phyloP scores from a whole-genome alignment of 2,329 filamentous ascomycete species.

The Phaeosphaeriaceae sp. region DNA sequence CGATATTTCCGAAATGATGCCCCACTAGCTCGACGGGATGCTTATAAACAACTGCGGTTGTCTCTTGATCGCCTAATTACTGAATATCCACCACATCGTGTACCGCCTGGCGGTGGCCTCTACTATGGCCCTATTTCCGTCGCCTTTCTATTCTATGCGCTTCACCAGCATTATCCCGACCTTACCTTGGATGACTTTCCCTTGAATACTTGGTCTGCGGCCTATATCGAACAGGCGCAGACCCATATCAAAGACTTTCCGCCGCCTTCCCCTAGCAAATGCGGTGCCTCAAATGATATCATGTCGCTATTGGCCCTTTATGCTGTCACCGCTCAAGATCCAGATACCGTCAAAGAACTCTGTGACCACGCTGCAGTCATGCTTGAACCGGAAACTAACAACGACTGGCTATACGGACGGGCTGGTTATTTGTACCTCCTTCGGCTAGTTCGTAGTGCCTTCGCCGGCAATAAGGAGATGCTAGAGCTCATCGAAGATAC shows the following conservation, averaged over 20 bases:
- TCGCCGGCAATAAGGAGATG: conserved; percentile 57
- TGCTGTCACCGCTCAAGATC: conserved; percentile 57
- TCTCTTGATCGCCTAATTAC: conserved; percentile 57
- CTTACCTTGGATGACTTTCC: conserved; percentile 54
- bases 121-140: conserved; percentile 59
- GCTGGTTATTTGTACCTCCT: conserved; percentile 73
- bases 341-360: conserved; percentile 57
- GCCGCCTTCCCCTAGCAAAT: conserved; percentile 54
- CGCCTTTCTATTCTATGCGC: conserved; percentile 58
- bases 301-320: conserved; percentile 58
- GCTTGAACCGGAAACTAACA: conserved; percentile 55
- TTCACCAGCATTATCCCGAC: conserved; percentile 57
- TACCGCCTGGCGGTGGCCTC: conserved; percentile 56
- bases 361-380: conserved; percentile 59
- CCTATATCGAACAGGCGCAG: conserved; percentile 58
- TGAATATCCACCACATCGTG: conserved; percentile 54
- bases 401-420: conserved; percentile 71
- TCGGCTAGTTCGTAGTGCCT: conserved; percentile 65
- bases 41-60: conserved; percentile 58
- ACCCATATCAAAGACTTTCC: conserved; percentile 57
- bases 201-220: conserved; percentile 57
- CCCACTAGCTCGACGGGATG: conserved; percentile 48
- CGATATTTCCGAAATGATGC: conserved; percentile 53
- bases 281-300: conserved; percentile 59
- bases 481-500: conserved; percentile 61